Evolutionary conservation across 164 flowering plant genomes (phyloP).

Genomic region (Vitis riparia): DNA sequence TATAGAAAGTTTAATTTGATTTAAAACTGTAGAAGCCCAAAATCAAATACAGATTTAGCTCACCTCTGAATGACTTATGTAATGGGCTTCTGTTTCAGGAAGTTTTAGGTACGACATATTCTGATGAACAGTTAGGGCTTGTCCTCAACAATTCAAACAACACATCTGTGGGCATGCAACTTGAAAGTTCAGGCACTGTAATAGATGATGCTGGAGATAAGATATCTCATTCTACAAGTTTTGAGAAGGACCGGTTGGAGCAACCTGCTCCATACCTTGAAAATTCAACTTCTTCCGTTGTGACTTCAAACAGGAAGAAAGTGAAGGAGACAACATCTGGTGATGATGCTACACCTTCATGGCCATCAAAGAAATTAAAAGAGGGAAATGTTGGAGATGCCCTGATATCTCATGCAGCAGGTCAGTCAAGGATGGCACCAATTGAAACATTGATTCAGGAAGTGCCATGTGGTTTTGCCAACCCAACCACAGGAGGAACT

Average conservation of each 20-base stretch:
- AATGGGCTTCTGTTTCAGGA: conserved; percentile 14
- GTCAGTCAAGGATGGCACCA: neutral
- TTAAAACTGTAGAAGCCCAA: neutral
- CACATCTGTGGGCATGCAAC: conserved; percentile 1
- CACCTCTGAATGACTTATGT: conserved; percentile 3
- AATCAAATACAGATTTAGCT: neutral
- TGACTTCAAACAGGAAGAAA: conserved; percentile 8
- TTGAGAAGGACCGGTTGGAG: conserved; percentile 6
- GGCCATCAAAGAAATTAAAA: conserved; percentile 5
- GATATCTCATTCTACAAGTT: conserved; percentile 1
- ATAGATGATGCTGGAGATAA: conserved; percentile 1
- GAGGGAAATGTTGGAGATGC: neutral
- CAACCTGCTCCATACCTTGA: conserved; percentile 5
- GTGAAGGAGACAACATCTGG: neutral
- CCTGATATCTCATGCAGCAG: neutral
- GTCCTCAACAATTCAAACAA: neutral
- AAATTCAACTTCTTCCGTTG: neutral
- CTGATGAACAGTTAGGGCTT: conserved; percentile 2
- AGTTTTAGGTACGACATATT: conserved; percentile 1
- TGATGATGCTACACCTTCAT: conserved; percentile 1
- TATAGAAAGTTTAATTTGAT: no score
- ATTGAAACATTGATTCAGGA: neutral
- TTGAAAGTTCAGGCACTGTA: conserved; percentile 6
- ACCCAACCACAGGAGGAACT: conserved; percentile 1
- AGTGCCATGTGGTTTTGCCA: neutral